Percentiles rank a stretch among this genome's conserved stretches.
Evolutionary conservation across 805 yeast genomes (phyloP).

Genomic region (Yarrowia phangngaensis): DNA sequence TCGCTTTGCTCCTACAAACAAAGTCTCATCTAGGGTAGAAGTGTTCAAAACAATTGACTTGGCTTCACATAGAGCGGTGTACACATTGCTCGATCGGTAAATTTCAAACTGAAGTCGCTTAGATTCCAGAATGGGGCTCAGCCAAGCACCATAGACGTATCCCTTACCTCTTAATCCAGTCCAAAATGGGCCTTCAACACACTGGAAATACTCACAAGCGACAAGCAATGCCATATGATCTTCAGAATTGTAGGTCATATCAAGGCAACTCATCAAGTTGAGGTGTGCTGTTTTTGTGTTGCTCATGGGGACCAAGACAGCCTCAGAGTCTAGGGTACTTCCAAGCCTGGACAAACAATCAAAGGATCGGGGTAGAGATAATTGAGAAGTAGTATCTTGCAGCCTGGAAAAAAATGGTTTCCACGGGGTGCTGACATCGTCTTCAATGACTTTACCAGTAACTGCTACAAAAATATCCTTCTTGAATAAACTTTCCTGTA

Average conservation of each 20-base stretch:
- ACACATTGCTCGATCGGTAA: constrained; percentile 74
- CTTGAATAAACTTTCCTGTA: constrained; percentile 53
- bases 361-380: constrained; percentile 43
- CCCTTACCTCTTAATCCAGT: constrained; percentile 93
- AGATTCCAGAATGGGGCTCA: constrained; percentile 56
- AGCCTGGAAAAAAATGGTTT: neutral
- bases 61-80: constrained; percentile 52
- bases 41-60: constrained; percentile 61
- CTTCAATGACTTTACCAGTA: constrained; percentile 57
- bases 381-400: neutral
- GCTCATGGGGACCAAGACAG: constrained; percentile 67
- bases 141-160: constrained; percentile 80
- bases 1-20: constrained; percentile 70
- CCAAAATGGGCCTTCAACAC: constrained; percentile 97
- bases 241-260: constrained; percentile 50
- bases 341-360: constrained; percentile 58
- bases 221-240: constrained; percentile 70
- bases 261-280: constrained; percentile 56
- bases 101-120: constrained; percentile 65
- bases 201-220: constrained; percentile 70
- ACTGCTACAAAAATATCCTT: constrained; percentile 65
- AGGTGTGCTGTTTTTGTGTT: constrained; percentile 80
- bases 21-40: constrained; percentile 51
- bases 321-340: constrained; percentile 47
- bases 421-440: constrained; percentile 28